Base-by-base conservation (phyloP, 257 asterid genomes). In the Rehmannia glutinosa region DNA sequence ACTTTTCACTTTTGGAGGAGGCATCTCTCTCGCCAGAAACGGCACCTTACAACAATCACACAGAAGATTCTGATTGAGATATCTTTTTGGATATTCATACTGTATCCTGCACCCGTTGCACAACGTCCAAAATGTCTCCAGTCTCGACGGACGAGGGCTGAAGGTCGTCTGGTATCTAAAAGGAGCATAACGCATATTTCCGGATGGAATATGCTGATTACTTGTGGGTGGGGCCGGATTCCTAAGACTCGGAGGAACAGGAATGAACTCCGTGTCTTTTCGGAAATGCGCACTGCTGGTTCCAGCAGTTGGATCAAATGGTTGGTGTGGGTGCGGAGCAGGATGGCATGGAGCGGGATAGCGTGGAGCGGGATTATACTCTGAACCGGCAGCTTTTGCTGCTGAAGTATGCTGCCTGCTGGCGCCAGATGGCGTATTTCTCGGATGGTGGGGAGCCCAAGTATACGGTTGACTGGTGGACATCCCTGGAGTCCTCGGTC, bases 41-140 rank as follows among this genome's bases (percentile, higher is more conserved):
- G 86, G 82, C 66, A 35, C 41, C 58, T 13, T 54, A 61, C 97
- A 90, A 4, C 24, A 49, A n/a, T 53, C 74, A 41, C 96, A 90
- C 30, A 36, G 63, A 69, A 90, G 84, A 38, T 24, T 77, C 39
- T 73, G 73, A 69, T 90, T 68, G 21, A 62, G 82, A 80, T 51
- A 77, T 4, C 47, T 38, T 45, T 32, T 73, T 15, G 32, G 5
- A 55, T 76, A 87, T 74, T 84, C 79, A 13, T 39, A 81, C 3
- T 71, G 68, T 3, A 39, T 57, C 56, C 2, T 60, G 80, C 97
- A 90, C 39, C 16, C 21, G 19, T 25, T 62, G 78, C 97, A 90
- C 47, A 8, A 35, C 19, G 95, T 87, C 96, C 96, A 86, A 51
- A 87, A 90, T 19, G 89, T 74, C 24, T 59, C 72, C 7, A 50